Evolutionary conservation across 208 protist species (phyloP).

Genomic region (Acanthamoeba healyi): DNA sequence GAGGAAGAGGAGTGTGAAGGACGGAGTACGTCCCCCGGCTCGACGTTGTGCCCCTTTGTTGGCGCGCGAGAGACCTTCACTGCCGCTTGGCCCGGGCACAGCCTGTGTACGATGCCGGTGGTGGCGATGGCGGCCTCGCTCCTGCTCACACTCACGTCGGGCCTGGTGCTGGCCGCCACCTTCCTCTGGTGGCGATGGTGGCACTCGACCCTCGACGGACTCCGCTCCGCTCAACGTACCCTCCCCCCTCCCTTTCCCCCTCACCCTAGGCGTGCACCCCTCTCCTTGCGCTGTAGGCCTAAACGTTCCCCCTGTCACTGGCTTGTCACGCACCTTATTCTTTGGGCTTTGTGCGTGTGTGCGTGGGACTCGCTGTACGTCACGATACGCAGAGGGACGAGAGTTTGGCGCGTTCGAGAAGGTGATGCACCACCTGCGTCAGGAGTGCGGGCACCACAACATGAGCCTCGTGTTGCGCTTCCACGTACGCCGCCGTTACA

Average conservation of each 20-base stretch:
- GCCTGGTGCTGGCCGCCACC: background rate
- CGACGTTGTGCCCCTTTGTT: background rate
- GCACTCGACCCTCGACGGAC: background rate
- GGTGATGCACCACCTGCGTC: conserved; percentile 14
- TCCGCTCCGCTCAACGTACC: background rate
- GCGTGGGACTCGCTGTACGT: background rate
- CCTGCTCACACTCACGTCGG: background rate
- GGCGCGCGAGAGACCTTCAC: background rate
- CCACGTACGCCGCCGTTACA: background rate
- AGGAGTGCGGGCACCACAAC: conserved; percentile 20
- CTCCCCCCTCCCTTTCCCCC: background rate
- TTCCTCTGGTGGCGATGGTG: background rate
- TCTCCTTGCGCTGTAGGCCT: no score
- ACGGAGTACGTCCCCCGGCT: no score
- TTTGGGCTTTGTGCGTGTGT: background rate
- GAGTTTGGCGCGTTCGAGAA: conserved; percentile 18
- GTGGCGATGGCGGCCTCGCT: background rate
- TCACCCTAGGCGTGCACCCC: background rate
- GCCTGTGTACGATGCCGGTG: background rate
- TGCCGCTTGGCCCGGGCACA: background rate
- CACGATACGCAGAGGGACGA: background rate
- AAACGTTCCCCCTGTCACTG: background rate
- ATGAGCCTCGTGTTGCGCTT: conserved; percentile 15
- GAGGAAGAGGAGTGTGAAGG: no score
- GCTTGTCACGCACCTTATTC: background rate